Evolutionary conservation across 495 filamentous ascomycete species (phyloP), one percentile per base, ranked within the genome.

Genomic region (Penicillium coffeae): DNA sequence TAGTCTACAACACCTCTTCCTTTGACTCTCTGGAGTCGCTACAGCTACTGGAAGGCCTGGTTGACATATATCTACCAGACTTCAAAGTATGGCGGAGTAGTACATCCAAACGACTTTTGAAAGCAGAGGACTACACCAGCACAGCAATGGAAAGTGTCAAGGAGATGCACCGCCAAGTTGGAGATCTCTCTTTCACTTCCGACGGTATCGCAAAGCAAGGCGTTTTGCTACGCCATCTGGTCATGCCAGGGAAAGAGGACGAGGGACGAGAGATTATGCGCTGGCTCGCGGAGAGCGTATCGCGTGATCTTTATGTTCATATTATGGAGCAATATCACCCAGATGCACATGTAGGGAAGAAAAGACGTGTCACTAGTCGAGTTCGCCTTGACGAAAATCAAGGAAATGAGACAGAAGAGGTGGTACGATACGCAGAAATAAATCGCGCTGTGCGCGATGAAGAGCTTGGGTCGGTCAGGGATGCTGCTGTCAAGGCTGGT

Each of bases 301-400:
- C 82, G 18, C 72, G 54, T 56, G 86, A 90, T 63, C 65, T 84
- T 14, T 88, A 86, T 63, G 75, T 86, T 43, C 77, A 86, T 58
- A 79, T 86, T 50, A 86, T 86, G 86, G 86, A 90, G 69, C 87
- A 89, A 68, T 90, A 89, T 60, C 79, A 80, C 48, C 85, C 86
- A 0, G 78, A 82, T 58, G 86, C 86, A 9, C 79, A 90, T 73
- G 86, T 90, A 3, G 87, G 87, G 20, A 88, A 84, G 69, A 68
- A 72, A 38, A 78, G 65, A 39, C 73, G 74, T 41, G 54, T 52
- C 1, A 52, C 52, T 13, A 35, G 40, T 8, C 52, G 48, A 36
- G 37, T 43, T 34, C 45, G 52, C 1, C 18, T 45, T 15, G 21
- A 58, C 50, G 34, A 52, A 16, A 42, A 32, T n/a, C n/a, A n/a